Evolutionary conservation across 768 basidiomycete genomes (phyloP).

Genomic region (Hirschioporus abietinus): DNA sequence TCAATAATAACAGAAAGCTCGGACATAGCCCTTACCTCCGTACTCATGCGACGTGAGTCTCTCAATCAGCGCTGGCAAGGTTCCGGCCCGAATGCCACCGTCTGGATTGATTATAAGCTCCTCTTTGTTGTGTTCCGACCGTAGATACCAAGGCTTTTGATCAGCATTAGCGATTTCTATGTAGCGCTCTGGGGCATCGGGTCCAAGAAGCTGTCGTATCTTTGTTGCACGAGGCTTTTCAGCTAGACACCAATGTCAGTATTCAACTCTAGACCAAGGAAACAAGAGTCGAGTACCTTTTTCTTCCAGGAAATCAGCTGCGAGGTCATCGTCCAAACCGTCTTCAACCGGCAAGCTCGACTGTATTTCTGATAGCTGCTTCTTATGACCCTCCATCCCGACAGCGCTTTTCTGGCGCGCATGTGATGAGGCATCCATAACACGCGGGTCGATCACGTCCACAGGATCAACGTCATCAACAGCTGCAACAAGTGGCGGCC

Average conservation of each 20-base stretch:
- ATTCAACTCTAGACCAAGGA: neutral
- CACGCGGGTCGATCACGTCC: neutral
- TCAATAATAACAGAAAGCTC: slow-evolving; percentile 4
- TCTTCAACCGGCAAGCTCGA: neutral
- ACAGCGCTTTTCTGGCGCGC: neutral
- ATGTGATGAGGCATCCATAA: neutral
- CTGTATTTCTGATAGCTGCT: neutral
- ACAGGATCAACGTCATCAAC: neutral
- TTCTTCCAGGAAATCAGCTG: slow-evolving; percentile 11
- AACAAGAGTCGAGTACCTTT: slow-evolving; percentile 18
- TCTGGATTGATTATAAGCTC: slow-evolving; percentile 87
- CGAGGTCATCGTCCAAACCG: neutral
- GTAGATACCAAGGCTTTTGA: slow-evolving; percentile 77
- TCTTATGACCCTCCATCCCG: neutral
- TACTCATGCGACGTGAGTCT: slow-evolving; percentile 88
- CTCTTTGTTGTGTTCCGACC: slow-evolving; percentile 67
- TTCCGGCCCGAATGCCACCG: slow-evolving; percentile 80
- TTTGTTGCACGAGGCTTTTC: slow-evolving; percentile 41
- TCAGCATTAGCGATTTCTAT: slow-evolving; percentile 36
- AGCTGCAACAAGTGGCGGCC: neutral
- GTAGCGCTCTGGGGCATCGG: slow-evolving; percentile 41
- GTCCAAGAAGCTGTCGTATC: slow-evolving; percentile 65
- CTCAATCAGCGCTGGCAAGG: slow-evolving; percentile 80
- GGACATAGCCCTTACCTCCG: slow-evolving; percentile 47
- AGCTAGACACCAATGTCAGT: neutral